These are phyloP conservation scores for Nicotiana tomentosiformis DNA, from an alignment of 257 asterid genomes.

Conservation along the genomic window DNA sequence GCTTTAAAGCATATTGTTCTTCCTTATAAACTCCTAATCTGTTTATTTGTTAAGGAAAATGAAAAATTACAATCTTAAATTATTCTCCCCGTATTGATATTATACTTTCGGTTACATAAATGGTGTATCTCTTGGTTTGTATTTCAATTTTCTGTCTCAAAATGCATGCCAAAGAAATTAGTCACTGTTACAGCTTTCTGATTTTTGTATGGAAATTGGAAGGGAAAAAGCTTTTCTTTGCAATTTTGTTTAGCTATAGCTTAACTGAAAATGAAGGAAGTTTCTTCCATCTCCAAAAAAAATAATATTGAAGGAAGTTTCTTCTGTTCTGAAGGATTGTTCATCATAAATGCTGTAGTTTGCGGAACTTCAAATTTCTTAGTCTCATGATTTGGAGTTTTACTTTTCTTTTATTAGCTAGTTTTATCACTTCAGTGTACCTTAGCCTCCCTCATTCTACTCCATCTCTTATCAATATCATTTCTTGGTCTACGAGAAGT, in stretches of 20 bases:
- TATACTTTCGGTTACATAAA: neutral
- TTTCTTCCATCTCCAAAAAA: no score
- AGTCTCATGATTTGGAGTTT: neutral
- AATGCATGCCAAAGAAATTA: neutral
- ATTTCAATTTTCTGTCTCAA: neutral
- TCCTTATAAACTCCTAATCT: neutral
- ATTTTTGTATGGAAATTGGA: neutral
- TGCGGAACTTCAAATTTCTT: neutral
- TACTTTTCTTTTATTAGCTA: neutral
- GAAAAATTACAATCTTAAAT: neutral
- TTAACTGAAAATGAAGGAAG: conserved; percentile 1
- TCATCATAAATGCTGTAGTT: neutral
- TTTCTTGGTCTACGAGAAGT: neutral
- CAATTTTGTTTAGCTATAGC: neutral
- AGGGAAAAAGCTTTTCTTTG: neutral
- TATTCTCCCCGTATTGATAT: neutral
- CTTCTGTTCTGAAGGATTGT: neutral
- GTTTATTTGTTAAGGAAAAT: neutral
- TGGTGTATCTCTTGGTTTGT: neutral
- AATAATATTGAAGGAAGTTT: neutral
- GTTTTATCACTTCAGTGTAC: neutral
- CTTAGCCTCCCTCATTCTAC: neutral
- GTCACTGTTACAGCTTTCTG: neutral
- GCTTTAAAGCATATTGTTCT: conserved; percentile 1
- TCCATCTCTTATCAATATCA: neutral